phyloP scores from a whole-genome alignment of 192 early-diverging fungal genomes.

The Cladochytrium replicatum region DNA sequence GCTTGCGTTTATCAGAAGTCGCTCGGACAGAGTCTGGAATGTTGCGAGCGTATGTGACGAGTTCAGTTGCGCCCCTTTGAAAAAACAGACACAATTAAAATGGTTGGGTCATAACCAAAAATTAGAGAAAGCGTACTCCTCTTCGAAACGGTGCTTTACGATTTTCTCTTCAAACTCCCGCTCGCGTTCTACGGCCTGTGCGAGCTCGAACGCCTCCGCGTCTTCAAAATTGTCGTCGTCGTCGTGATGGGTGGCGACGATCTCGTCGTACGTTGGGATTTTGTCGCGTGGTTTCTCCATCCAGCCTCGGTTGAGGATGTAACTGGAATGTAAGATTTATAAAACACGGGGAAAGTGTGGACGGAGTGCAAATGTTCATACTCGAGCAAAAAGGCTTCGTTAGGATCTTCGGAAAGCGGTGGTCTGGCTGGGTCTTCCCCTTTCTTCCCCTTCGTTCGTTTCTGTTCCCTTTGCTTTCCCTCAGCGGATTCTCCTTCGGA shows the following conservation, averaged over 20 bases:
- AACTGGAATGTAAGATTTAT: slow-evolving; percentile 30
- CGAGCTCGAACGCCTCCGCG: too few species aligned
- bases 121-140: slow-evolving; percentile 40
- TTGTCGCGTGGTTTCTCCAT: slow-evolving; percentile 64
- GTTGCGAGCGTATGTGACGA: slow-evolving; percentile 72
- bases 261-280: slow-evolving; percentile 57
- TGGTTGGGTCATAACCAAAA: neutral
- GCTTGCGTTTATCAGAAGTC: slow-evolving; percentile 69
- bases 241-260: slow-evolving; percentile 53
- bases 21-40: slow-evolving; percentile 75
- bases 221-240: slow-evolving; percentile 66
- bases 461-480: neutral
- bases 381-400: slow-evolving; percentile 74
- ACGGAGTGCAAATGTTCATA: slow-evolving; percentile 11
- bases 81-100: neutral
- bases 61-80: slow-evolving; percentile 40
- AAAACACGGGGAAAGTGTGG: neutral
- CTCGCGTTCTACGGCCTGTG: slow-evolving; percentile 60
- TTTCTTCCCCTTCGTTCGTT: slow-evolving; percentile 13
- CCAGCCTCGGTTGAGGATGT: slow-evolving; percentile 91
- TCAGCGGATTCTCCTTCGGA: slow-evolving; percentile 4
- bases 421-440: neutral
- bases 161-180: slow-evolving; percentile 85
- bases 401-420: slow-evolving; percentile 30
- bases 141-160: slow-evolving; percentile 94